Evolutionary conservation across 129 eudicot genomes (phyloP).

Genomic region (Ambrosia trifida): DNA sequence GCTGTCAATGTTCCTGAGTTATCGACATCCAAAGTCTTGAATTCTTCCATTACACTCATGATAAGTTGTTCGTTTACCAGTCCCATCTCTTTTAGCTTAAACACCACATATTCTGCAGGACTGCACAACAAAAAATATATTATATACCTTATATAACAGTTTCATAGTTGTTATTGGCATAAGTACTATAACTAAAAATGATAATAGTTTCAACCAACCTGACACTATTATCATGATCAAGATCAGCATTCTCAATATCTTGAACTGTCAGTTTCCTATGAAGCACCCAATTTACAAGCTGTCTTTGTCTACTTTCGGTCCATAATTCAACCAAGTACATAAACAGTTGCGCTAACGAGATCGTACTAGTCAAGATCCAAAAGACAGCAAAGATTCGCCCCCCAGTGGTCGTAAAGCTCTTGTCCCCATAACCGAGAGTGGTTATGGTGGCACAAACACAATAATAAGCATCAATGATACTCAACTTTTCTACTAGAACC

Average conservation of each 20-base stretch:
- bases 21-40: conserved; percentile 63
- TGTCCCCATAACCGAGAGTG: conserved; percentile 82
- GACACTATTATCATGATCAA: conserved; percentile 66
- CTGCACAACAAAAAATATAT: conserved; percentile 37
- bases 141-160: no score
- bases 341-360: conserved; percentile 67
- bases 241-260: conserved; percentile 81
- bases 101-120: conserved; percentile 65
- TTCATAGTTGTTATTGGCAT: neutral
- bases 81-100: conserved; percentile 85
- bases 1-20: conserved; percentile 69
- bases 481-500: conserved; percentile 42
- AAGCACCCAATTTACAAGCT: conserved; percentile 70
- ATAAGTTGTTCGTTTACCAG: conserved; percentile 63
- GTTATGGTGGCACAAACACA: conserved; percentile 77
- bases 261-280: conserved; percentile 49
- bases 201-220: conserved; percentile 52
- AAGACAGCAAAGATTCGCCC: conserved; percentile 74
- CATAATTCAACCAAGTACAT: conserved; percentile 59
- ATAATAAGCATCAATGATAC: conserved; percentile 65
- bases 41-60: conserved; percentile 52
- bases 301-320: conserved; percentile 59
- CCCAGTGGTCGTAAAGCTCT: conserved; percentile 58
- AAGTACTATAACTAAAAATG: neutral
- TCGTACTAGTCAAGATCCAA: conserved; percentile 71